Conservation (phyloP, 2,329 filamentous ascomycete species). For the Paecilomyces sp. region DNA sequence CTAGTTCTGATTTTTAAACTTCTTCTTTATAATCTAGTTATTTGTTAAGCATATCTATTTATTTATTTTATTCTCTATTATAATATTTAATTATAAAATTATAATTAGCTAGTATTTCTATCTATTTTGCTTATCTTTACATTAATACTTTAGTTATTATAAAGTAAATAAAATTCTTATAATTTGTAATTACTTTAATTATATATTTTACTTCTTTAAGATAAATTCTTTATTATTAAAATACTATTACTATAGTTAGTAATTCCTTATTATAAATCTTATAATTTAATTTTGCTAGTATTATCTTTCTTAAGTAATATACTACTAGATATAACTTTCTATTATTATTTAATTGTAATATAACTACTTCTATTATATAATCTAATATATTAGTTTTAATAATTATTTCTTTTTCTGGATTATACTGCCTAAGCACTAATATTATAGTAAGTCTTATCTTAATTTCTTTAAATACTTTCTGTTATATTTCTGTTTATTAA, state of each 20-base stretch:
- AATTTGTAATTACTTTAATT: slow-evolving; percentile 1
- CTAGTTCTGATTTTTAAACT: neutral
- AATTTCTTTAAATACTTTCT: no score
- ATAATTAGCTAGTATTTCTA: neutral
- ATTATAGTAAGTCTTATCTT: no score
- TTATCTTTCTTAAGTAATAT: no score
- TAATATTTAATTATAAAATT: neutral
- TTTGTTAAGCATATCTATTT: neutral
- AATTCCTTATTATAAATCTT: no score
- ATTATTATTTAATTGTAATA: no score
- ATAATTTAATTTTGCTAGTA: no score
- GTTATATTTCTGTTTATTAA: neutral
- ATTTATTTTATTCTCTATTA: neutral
- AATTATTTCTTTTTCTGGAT: neutral
- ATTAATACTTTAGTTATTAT: slow-evolving; percentile 1
- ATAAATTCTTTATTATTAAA: slow-evolving; percentile 3
- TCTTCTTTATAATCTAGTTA: neutral
- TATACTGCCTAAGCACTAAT: no score
- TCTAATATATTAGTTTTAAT: no score
- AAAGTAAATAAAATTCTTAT: slow-evolving; percentile 1
- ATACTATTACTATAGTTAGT: neutral
- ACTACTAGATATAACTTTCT: no score
- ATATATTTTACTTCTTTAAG: neutral
- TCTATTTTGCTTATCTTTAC: neutral
- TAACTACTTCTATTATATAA: no score